phyloP scores from a whole-genome alignment of 345 rosid genomes.

The Tarenaya hassleriana region DNA sequence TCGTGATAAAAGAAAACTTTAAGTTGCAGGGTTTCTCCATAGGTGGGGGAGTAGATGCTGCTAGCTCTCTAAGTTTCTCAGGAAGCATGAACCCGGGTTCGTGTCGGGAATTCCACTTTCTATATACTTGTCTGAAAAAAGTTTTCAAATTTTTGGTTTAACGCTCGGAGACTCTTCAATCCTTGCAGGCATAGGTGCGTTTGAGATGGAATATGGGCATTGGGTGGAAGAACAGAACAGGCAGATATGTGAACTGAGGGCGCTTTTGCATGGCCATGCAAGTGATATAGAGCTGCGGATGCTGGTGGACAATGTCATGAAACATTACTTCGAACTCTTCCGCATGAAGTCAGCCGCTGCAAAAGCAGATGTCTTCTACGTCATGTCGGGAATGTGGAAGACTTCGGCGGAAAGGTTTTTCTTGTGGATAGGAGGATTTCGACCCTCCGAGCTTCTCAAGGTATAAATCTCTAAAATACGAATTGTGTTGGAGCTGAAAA shows the following conservation, averaged over 20 bases:
- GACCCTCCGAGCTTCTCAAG: slow-evolving; percentile 95
- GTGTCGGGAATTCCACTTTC: slow-evolving; percentile 24
- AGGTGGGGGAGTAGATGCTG: slow-evolving; percentile 52
- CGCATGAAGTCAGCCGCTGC: slow-evolving; percentile 71
- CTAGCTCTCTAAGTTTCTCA: slow-evolving; percentile 44
- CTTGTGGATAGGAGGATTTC: slow-evolving; percentile 94
- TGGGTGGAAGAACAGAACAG: slow-evolving; percentile 83
- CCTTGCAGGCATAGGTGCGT: slow-evolving; percentile 55
- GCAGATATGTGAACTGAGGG: slow-evolving; percentile 55
- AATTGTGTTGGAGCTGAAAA: background rate
- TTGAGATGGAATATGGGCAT: slow-evolving; percentile 79
- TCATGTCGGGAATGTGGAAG: slow-evolving; percentile 89
- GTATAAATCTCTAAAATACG: slow-evolving; percentile 20
- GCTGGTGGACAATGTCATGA: slow-evolving; percentile 61
- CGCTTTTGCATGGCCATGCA: slow-evolving; percentile 50
- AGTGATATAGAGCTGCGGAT: slow-evolving; percentile 53
- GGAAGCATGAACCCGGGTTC: slow-evolving; percentile 66
- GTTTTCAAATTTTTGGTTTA: slow-evolving; percentile 4
- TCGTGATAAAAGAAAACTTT: background rate
- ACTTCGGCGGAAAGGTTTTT: slow-evolving; percentile 82
- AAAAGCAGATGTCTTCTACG: slow-evolving; percentile 72
- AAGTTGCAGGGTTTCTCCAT: slow-evolving; percentile 50
- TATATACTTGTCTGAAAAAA: no score
- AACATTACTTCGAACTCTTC: slow-evolving; percentile 75
- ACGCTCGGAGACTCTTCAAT: background rate